phyloP scores from a whole-genome alignment of 495 filamentous ascomycete species.

The Immersiella caudata region DNA sequence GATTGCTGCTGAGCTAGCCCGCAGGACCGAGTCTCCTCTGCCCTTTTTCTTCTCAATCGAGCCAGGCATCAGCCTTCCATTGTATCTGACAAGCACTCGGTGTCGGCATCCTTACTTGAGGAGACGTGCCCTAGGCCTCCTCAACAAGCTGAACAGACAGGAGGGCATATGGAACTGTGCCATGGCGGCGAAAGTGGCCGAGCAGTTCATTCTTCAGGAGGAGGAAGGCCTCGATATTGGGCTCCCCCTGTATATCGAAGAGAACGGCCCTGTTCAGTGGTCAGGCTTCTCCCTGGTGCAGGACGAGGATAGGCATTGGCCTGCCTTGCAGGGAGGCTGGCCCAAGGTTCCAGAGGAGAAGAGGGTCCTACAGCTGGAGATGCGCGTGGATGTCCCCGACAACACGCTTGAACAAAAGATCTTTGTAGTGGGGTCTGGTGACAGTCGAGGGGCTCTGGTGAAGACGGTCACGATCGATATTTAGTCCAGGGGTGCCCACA shows the following conservation, averaged over 20 bases:
- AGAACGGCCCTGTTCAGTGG: neutral
- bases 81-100: conserved; percentile 20
- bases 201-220: conserved; percentile 19
- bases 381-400: conserved; percentile 47
- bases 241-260: conserved; percentile 10
- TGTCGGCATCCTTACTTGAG: conserved; percentile 29
- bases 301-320: neutral
- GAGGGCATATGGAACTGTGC: conserved; percentile 31
- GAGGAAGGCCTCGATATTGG: conserved; percentile 24
- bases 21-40: conserved; percentile 14
- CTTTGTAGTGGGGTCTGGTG: neutral
- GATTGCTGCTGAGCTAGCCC: conserved; percentile 10
- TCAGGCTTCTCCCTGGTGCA: neutral
- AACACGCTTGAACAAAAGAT: conserved; percentile 36
- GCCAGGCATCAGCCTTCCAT: conserved; percentile 26
- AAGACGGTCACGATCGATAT: conserved; percentile 2
- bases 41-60: conserved; percentile 31
- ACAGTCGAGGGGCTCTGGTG: neutral
- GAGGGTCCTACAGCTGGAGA: conserved; percentile 39
- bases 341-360: conserved; percentile 21
- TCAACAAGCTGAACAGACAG: conserved; percentile 25
- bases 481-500: neutral
- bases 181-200: conserved; percentile 17
- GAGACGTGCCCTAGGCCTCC: conserved; percentile 22
- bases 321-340: conserved; percentile 13